phyloP scores from a whole-genome alignment of 2,329 filamentous ascomycete species.

The Phialophora verrucosa region DNA sequence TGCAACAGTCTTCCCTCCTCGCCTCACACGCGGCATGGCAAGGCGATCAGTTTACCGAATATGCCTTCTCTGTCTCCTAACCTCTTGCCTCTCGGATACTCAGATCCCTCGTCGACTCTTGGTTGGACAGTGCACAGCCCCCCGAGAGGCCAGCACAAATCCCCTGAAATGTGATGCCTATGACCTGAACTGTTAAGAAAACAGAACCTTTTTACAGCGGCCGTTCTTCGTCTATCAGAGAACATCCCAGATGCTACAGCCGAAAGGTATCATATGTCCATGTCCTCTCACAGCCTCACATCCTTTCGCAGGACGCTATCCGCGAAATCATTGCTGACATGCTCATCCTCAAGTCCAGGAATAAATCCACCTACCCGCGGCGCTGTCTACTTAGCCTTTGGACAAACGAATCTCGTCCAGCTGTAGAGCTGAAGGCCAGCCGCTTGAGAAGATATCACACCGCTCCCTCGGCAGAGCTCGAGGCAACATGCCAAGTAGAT shows the following conservation, averaged over 20 bases:
- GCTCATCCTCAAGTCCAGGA: background rate
- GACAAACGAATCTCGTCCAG: background rate
- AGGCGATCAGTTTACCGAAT: background rate
- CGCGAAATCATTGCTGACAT: background rate
- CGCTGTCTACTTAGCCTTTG: background rate
- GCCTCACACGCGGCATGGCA: background rate
- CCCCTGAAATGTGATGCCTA: background rate
- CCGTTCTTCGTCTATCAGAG: background rate
- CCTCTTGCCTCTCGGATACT: background rate
- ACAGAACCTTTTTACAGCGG: background rate
- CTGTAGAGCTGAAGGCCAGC: background rate
- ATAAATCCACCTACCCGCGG: background rate
- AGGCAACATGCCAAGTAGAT: background rate
- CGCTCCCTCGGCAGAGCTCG: too few relatives aligned
- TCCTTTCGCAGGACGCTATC: background rate
- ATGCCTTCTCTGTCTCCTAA: background rate
- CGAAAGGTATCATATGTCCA: background rate
- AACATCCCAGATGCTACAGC: background rate
- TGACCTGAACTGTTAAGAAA: background rate
- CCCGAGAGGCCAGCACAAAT: background rate
- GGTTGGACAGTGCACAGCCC: background rate
- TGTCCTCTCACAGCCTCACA: background rate
- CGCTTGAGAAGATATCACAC: background rate
- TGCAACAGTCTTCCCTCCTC: background rate
- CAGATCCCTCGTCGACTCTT: background rate